phyloP scores from a whole-genome alignment of 2,329 filamentous ascomycete species.

The Zarea fungicola region DNA sequence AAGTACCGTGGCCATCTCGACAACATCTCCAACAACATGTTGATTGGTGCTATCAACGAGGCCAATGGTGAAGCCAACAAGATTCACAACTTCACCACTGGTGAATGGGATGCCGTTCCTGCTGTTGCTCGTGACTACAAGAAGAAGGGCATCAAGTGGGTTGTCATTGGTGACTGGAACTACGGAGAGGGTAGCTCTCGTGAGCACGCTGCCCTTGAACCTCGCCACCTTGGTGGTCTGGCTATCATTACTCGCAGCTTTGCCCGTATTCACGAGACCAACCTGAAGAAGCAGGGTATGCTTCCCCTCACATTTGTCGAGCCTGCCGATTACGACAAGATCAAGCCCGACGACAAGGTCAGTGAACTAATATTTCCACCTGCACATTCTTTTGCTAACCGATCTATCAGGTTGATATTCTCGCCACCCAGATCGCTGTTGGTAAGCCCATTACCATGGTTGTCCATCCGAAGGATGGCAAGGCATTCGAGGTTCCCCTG shows the following conservation, averaged over 20 bases:
- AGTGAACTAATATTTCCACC: constrained; percentile 17
- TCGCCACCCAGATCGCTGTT: constrained; percentile 83
- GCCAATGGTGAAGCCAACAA: constrained; percentile 98
- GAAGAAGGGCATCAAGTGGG: constrained; percentile 92
- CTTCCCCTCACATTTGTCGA: constrained; percentile 93
- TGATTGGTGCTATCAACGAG: constrained; percentile 94
- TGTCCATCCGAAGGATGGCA: constrained; percentile 86
- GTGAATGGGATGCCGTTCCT: constrained; percentile 81
- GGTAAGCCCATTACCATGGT: constrained; percentile 89
- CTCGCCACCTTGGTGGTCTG: constrained; percentile 91
- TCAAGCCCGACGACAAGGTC: constrained; percentile 82
- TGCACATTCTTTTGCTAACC: constrained; percentile 19
- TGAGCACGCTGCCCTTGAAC: constrained; percentile 97
- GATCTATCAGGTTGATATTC: constrained; percentile 60
- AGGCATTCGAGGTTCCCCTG: constrained; percentile 75
- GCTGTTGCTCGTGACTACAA: constrained; percentile 98
- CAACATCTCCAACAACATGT: constrained; percentile 99
- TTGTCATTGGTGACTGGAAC: constrained; percentile 99
- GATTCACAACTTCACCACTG: constrained; percentile 83
- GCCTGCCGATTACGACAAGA: constrained; percentile 96
- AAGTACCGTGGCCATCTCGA: constrained; percentile 98
- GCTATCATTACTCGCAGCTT: constrained; percentile 95
- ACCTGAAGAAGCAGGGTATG: constrained; percentile 99
- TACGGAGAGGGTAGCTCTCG: constrained; percentile 96
- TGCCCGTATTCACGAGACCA: constrained; percentile 99